Conservation (phyloP, 371 early-diverging fungal species). For the Mucor mucedo region DNA sequence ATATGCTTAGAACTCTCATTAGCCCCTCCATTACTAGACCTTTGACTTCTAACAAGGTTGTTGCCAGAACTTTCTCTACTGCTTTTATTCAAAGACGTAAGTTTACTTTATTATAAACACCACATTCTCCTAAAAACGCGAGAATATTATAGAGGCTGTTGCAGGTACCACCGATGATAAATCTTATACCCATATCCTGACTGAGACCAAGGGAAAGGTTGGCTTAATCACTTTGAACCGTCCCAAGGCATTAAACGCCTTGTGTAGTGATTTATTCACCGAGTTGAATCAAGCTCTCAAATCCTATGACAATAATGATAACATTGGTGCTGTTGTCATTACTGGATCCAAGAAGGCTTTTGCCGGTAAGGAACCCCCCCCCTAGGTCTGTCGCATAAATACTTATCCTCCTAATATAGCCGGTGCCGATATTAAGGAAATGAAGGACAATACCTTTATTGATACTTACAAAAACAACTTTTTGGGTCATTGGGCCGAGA, state of each 20-base stretch:
- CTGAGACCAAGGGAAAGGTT: slow-evolving; percentile 84
- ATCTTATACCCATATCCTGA: slow-evolving; percentile 70
- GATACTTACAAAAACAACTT: slow-evolving; percentile 91
- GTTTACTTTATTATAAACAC: slow-evolving; percentile 12
- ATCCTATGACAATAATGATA: slow-evolving; percentile 76
- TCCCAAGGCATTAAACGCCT: slow-evolving; percentile 97
- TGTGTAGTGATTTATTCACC: slow-evolving; percentile 87
- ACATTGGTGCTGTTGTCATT: slow-evolving; percentile 91
- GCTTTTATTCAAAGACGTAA: slow-evolving; percentile 43
- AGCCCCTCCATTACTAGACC: slow-evolving; percentile 48
- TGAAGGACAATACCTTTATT: slow-evolving; percentile 86
- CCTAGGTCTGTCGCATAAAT: not conserved
- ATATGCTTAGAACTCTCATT: slow-evolving; percentile 48
- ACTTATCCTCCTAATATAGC: slow-evolving; percentile 54
- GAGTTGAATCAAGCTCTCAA: slow-evolving; percentile 92
- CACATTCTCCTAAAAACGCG: not conserved
- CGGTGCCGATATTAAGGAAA: slow-evolving; percentile 99
- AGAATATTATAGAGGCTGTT: slow-evolving; percentile 34
- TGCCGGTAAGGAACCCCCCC: slow-evolving; percentile 69
- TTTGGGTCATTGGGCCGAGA: slow-evolving; percentile 92
- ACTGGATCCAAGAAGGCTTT: slow-evolving; percentile 97
- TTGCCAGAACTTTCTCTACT: slow-evolving; percentile 42
- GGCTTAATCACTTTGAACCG: slow-evolving; percentile 91
- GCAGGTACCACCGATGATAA: slow-evolving; percentile 39
- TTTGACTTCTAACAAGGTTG: slow-evolving; percentile 40